Base-by-base conservation (phyloP, 2,329 filamentous ascomycete genomes). In the Tolypocladium paradoxum region DNA sequence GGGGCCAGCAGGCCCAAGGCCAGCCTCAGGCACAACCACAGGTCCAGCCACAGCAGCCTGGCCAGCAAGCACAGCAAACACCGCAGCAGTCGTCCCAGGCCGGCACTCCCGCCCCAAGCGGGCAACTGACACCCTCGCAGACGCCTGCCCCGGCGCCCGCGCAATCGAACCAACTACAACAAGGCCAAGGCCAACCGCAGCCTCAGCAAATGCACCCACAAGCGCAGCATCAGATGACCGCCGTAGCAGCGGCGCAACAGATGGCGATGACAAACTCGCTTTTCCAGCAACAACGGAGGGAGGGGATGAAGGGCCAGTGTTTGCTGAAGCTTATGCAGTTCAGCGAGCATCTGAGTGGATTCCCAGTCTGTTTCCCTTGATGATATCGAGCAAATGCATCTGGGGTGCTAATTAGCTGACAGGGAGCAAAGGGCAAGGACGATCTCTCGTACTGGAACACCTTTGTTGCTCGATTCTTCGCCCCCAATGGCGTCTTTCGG, bases 401-500 rank as follows among this genome's bases (percentile, higher is more conserved):
- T 3, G 3, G 27, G 8, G 9, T 43, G 45, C 48, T 57, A 53
- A 58, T 40, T 33, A 20, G 22, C 38, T 40, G 49, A 52, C 62
- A 82, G 78, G 77, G 75, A 50, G 68, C 75, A 16, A 83, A 81
- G 62, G 77, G 79, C 58, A 78, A 80, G 55, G 83, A 85, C 55
- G 86, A 90, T 62, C 70, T 95, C 5, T 70, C 74, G 0, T 87
- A 88, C 62, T 97, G 92, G 92, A 80, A 86, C 58, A 70, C 71
- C 6, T 93, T 96, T 61, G 90, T 96, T 20, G 73, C 78, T 37
- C 81, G 81, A 48, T 95, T 95, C 70, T 99, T 96, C 69, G 85
- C 89, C 0, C 76, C 79, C 0, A 80, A 78, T 31, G 90, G 89
- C 9, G 82, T 90, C 9, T 85, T 96, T 63, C 82, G 90, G 43